Evolutionary conservation across 2,329 filamentous ascomycete genomes (phyloP).

Genomic region (Xylaria sp.): DNA sequence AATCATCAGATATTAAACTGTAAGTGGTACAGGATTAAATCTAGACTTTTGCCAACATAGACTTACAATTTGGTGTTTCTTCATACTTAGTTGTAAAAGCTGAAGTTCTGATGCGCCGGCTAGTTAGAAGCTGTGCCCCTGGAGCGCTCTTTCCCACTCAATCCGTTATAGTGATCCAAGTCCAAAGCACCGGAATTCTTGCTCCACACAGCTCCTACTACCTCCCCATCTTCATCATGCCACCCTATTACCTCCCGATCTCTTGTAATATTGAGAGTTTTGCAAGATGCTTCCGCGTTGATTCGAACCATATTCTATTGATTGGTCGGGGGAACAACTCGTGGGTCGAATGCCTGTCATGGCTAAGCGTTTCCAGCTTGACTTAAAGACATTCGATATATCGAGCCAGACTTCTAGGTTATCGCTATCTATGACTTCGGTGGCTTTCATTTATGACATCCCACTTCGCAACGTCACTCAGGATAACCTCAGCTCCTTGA

Average conservation of each 20-base stretch:
- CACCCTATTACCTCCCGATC: neutral
- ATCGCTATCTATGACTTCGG: constrained; percentile 40
- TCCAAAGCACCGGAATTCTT: neutral
- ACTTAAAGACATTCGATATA: constrained; percentile 43
- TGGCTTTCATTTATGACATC: constrained; percentile 40
- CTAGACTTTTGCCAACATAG: neutral
- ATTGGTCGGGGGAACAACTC: neutral
- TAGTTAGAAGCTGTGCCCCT: neutral
- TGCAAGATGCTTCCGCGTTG: neutral
- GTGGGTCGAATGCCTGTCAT: constrained; percentile 31
- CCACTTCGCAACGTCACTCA: constrained; percentile 26
- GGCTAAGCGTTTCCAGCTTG: constrained; percentile 38
- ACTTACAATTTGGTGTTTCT: neutral
- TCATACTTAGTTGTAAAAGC: neutral
- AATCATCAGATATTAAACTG: neutral
- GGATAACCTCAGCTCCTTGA: constrained; percentile 36
- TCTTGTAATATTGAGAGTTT: neutral
- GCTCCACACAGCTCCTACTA: neutral
- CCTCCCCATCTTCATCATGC: neutral
- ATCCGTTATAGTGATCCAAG: neutral
- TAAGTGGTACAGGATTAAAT: neutral
- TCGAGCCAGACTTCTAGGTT: constrained; percentile 32
- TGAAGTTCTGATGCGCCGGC: neutral
- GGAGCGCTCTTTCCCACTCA: constrained; percentile 23
- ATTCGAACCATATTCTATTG: neutral